Evolutionary conservation across 257 asterid genomes (phyloP).

Genomic region (Agastache rugosa): DNA sequence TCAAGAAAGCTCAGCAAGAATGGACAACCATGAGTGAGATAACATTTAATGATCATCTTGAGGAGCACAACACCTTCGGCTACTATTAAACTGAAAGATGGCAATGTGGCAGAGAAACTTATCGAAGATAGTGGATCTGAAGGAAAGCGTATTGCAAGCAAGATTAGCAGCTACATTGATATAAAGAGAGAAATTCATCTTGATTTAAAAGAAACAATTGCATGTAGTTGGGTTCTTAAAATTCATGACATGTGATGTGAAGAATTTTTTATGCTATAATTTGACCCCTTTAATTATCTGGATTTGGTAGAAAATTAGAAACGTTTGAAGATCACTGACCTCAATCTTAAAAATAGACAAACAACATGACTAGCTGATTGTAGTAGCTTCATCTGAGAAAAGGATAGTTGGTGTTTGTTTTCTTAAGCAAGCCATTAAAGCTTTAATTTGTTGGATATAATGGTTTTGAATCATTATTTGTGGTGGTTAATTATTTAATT

Average conservation of each 20-base stretch:
- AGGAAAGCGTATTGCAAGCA: slow-evolving; percentile 38
- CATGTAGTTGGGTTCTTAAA: too few relatives aligned
- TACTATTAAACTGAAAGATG: neutral
- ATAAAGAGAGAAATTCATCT: too few relatives aligned
- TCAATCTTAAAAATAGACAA: slow-evolving; percentile 14
- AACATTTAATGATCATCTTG: slow-evolving; percentile 36
- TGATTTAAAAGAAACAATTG: too few relatives aligned
- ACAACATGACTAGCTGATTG: neutral
- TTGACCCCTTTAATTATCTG: neutral
- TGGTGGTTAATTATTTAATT: too few relatives aligned
- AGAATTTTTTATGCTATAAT: too few relatives aligned
- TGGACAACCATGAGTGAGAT: slow-evolving; percentile 44
- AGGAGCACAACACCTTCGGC: slow-evolving; percentile 31
- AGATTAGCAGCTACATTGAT: slow-evolving; percentile 34
- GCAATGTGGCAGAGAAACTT: neutral
- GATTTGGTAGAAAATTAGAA: neutral
- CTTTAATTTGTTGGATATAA: too few relatives aligned
- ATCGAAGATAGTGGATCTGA: neutral
- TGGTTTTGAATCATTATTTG: too few relatives aligned
- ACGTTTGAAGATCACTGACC: neutral
- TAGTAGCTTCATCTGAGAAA: neutral
- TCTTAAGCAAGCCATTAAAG: neutral
- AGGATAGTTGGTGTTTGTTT: neutral
- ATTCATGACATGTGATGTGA: too few relatives aligned
- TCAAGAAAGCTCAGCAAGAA: slow-evolving; percentile 38